Evolutionary conservation across 2,329 filamentous ascomycete species (phyloP), one percentile per base, ranked within the genome.

Genomic region (Verticillium nubilum): DNA sequence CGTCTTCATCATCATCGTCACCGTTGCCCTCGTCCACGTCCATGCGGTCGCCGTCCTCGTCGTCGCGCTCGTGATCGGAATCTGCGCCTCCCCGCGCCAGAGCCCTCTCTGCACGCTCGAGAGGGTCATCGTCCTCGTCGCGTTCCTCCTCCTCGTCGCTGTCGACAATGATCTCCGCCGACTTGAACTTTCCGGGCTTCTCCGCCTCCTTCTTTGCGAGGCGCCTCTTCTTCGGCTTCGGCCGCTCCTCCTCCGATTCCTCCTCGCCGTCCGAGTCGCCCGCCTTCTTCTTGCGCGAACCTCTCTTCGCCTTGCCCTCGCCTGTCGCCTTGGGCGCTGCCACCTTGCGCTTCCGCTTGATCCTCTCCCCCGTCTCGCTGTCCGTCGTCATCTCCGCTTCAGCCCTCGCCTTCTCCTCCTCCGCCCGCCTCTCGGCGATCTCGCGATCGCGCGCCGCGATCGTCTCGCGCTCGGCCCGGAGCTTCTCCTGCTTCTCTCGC

Each of bases 381-480:
- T 96, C 92, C 0, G 86, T 90, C 0, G 90, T 95, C 74, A 90
- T 83, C 68, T 97, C 92, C 2, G 91, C 91, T 54, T 89, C 89
- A 64, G 88, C 80, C 33, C 86, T 81, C 47, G 79, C 78, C 60
- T 81, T 80, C 60, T 94, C 90, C 65, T 92, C 89, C 64, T 90
- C 89, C 1, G 82, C 80, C 31, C 91, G 85, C 68, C 86, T 80
- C 66, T 89, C 86, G 26, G 91, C 90, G 54, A 91, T 78, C 64
- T 85, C 81, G 58, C 90, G 83, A 69, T 96, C 89, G 52, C 86
- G 84, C 60, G 92, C 90, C 19, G 87, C 82, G 69, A 98, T 93
- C 67, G 84, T 86, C 66, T 91, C 86, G 61, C 94, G 87, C 72
- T 98, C 93, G 69, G 91, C 91, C n/a, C 87, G 85, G 64, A 98